These are phyloP conservation scores for Globisporangium ultimum DNA, from an alignment of 352 stramenopile species.

Conservation along the genomic window DNA sequence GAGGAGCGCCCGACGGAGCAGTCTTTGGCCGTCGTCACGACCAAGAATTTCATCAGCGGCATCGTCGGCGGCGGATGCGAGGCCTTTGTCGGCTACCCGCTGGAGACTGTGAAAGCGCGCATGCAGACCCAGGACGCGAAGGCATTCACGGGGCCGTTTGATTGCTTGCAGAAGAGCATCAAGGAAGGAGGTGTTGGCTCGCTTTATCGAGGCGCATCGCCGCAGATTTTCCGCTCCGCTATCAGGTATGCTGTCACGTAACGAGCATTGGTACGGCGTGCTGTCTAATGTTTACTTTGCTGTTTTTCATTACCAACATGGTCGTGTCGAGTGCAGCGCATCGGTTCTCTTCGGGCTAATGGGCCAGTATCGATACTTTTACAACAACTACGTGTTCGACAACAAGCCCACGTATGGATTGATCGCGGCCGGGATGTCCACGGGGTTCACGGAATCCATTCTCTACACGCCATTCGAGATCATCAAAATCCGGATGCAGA, in stretches of 20 bases:
- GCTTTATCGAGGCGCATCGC: constrained; percentile 63
- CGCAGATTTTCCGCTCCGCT: constrained; percentile 64
- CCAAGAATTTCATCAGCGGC: constrained; percentile 64
- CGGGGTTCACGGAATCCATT: constrained; percentile 54
- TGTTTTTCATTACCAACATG: not conserved
- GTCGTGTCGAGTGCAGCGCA: constrained; percentile 23
- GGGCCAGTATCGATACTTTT: constrained; percentile 71
- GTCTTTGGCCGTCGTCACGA: constrained; percentile 44
- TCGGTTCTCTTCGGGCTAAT: constrained; percentile 72
- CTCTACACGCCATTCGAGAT: constrained; percentile 78
- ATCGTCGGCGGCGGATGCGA: constrained; percentile 55
- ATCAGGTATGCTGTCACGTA: constrained; percentile 35
- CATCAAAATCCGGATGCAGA: constrained; percentile 76
- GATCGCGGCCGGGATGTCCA: constrained; percentile 51
- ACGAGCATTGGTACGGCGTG: not conserved
- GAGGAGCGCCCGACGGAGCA: constrained; percentile 13
- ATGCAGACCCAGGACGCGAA: constrained; percentile 57
- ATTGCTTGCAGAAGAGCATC: constrained; percentile 58
- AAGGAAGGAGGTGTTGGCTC: constrained; percentile 47
- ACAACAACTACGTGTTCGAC: constrained; percentile 55
- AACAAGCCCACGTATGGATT: constrained; percentile 51
- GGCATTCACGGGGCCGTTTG: constrained; percentile 38
- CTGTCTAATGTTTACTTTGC: not conserved
- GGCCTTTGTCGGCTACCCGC: constrained; percentile 58
- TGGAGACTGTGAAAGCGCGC: constrained; percentile 67